These are phyloP conservation scores for Candida patagonica DNA, from an alignment of 805 yeast species.

Conservation along the genomic window DNA sequence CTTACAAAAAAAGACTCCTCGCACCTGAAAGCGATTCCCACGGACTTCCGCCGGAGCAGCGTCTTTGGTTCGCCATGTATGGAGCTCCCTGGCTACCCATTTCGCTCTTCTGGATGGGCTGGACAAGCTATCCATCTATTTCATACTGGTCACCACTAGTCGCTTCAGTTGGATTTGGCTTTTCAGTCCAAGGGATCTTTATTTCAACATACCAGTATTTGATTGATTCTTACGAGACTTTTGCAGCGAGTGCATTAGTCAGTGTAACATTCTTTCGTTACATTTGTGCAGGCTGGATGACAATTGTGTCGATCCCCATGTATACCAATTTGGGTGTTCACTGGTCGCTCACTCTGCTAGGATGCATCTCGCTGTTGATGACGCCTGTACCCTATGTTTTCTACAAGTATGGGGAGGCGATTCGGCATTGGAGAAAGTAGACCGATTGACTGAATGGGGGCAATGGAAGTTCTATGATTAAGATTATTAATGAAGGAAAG, in stretches of 20 bases:
- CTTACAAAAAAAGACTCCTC: not conserved
- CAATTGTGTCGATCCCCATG: constrained; percentile 32
- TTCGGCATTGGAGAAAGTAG: constrained; percentile 52
- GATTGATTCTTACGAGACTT: not conserved
- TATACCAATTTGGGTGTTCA: constrained; percentile 58
- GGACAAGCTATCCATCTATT: not conserved
- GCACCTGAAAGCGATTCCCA: no score
- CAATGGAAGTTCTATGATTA: no score
- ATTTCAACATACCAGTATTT: not conserved
- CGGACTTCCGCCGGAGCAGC: not conserved
- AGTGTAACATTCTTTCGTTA: not conserved
- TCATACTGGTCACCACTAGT: not conserved
- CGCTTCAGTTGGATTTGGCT: not conserved
- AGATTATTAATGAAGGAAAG: no score
- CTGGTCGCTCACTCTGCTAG: constrained; percentile 74
- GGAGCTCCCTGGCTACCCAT: not conserved
- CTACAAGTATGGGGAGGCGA: constrained; percentile 45
- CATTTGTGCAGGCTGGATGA: constrained; percentile 1
- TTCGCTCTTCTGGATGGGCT: not conserved
- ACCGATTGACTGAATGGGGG: no score
- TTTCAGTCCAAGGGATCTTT: not conserved
- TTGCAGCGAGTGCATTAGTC: not conserved
- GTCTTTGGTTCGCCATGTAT: not conserved
- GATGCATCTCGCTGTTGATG: constrained; percentile 48
- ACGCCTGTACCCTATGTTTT: constrained; percentile 65